phyloP scores from a whole-genome alignment of 139 green algal genomes.

The Ulvella scutata region DNA sequence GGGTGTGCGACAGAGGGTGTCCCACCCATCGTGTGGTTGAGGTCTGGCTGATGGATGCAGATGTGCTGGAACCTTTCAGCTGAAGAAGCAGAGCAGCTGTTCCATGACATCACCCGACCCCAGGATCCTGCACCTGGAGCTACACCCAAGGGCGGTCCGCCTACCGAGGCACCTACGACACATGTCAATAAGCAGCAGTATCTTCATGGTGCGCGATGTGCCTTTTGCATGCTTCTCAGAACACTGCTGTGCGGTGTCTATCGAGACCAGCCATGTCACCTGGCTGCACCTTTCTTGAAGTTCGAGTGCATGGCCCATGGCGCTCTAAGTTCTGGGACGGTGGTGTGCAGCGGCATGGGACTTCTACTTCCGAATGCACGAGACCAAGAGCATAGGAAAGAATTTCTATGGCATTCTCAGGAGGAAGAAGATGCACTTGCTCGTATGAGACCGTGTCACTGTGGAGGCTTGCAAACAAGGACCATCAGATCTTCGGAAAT shows the following conservation, averaged over 20 bases:
- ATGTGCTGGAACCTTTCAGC: background rate
- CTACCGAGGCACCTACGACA: background rate
- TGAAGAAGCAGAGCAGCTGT: background rate
- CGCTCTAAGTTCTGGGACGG: too few relatives aligned
- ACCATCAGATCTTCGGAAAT: too few relatives aligned
- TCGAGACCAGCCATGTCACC: too few relatives aligned
- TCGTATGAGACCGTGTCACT: background rate
- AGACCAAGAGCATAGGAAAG: background rate
- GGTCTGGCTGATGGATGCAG: too few relatives aligned
- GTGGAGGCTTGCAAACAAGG: too few relatives aligned
- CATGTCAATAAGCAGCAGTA: background rate
- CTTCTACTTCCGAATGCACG: background rate
- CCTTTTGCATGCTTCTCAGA: too few relatives aligned
- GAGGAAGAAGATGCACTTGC: background rate
- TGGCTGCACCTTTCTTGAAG: too few relatives aligned
- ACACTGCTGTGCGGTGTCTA: too few relatives aligned
- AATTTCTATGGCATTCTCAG: background rate
- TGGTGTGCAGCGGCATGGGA: conserved; percentile 1
- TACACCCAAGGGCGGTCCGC: background rate
- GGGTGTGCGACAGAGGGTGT: too few relatives aligned
- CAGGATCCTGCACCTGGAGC: background rate
- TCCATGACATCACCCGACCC: background rate
- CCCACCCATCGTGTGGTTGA: too few relatives aligned
- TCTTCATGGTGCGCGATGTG: too few relatives aligned
- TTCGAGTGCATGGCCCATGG: too few relatives aligned